Evolutionary conservation across 495 filamentous ascomycete species (phyloP), one percentile per base, ranked within the genome.

Genomic region (Penicillium steckii): DNA sequence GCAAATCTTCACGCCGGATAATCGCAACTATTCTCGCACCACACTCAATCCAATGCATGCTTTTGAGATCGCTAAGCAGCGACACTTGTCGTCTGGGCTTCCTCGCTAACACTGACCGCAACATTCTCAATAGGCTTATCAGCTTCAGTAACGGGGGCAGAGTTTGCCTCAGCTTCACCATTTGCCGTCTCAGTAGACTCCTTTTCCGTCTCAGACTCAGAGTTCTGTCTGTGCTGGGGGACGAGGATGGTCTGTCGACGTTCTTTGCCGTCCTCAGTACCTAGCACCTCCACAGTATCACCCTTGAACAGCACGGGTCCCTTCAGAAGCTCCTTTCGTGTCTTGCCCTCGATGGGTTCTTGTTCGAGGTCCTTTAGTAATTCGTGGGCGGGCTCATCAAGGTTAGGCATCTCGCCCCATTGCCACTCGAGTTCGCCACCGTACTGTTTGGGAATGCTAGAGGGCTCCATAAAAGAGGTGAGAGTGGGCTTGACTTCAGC

Each of bases 391-490:
- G 70, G 64, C 5, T 84, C 84, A 54, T 96, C 90, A 17, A 88
- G 67, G 45, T 80, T 75, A 10, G 89, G 89, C 69, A 82, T 72
- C 48, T 87, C 81, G 44, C 87, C 87, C 69, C 84, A 95, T 53
- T 85, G 64, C 73, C 87, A 96, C 29, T 94, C 86, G 4, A 96
- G 79, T 43, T 88, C 79, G 24, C 91, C 91, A 44, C 91, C 91
- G 60, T 93, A 96, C 59, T 83, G 81, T 69, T 87, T 88, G 10
- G 91, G 91, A 41, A 96, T 89, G 61, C 89, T 86, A 45, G 78
- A 73, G 0, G 80, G 70, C n/a, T 94, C 86, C 71, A 96, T 90
- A 73, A 91, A 95, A 23, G 80, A 71, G 50, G 82, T 80, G 10
- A 96, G 78, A 3, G 89, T 91, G 5, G 85, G 74, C 45, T 84